Evolutionary conservation across 176 grass and related monocot genomes (phyloP), one percentile per base, ranked within the genome.

Genomic region (Avena atlantica): DNA sequence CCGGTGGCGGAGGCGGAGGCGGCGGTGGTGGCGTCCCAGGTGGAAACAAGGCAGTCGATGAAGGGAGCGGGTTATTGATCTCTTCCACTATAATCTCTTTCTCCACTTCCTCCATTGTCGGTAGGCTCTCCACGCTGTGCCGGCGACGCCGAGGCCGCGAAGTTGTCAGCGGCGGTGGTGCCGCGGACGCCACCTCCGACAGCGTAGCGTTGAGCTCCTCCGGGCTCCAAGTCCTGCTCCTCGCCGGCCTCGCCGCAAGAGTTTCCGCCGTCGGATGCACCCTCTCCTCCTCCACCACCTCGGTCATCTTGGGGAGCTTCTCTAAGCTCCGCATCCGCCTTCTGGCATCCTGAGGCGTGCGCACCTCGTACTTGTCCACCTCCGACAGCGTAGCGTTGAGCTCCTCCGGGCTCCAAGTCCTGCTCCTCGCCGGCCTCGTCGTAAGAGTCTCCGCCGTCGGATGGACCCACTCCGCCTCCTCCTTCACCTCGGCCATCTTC

Each of bases 351-450:
- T 74, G 73, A n/a, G 85, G 27, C 7, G 70, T 9, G 70, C 61
- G 83, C 68, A 88, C 76, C 71, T 90, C 92, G 87, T 87, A 92
- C 25, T 89, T 92, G 86, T 85, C 88, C 40, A 91, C 93, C 67
- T 48, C 84, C 75, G 75, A 79, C 6, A 9, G 81, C 17, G 76
- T 62, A 9, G 8, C 73, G 1, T 80, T 82, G 12, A 90, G 5
- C 8, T 53, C 34, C 73, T 78, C 88, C 5, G 89, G 37, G 59
- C 86, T 95, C 85, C 93, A 87, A 51, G 78, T 88, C 80, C 85
- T 71, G 68, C 90, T 88, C 85, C 90, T 88, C n/a, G 58, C 71
- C 40, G 76, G 84, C 63, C 73, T 61, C 19, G 34, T 4, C 48
- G 37, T 11, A 5, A 84, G 72, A 75, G 45, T 78, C 70, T 64